Percentiles rank a stretch among this genome's conserved stretches.
These are phyloP conservation scores for Daedaleopsis nitida DNA, from an alignment of 768 basidiomycete genomes.

Conservation along the genomic window DNA sequence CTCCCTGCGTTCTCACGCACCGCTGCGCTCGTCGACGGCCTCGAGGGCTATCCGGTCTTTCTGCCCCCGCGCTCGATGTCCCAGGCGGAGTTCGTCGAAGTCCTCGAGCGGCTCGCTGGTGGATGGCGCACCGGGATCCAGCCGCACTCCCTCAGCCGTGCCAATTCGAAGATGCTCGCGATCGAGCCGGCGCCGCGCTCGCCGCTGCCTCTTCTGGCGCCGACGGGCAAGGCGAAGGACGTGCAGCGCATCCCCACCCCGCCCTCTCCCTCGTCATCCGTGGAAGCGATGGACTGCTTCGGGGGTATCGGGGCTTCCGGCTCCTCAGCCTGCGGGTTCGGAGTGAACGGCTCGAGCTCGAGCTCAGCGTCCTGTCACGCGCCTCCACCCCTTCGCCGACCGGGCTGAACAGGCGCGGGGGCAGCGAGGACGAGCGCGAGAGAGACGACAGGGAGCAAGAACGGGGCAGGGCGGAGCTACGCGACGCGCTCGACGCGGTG, in stretches of 20 bases:
- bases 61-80: slow-evolving; percentile 86
- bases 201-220: slow-evolving; percentile 5
- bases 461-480: slow-evolving; percentile 44
- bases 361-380: slow-evolving; percentile 16
- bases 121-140: slow-evolving; percentile 73
- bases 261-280: background rate
- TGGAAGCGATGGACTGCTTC: slow-evolving; percentile 29
- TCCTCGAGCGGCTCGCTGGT: slow-evolving; percentile 75
- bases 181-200: slow-evolving; percentile 39
- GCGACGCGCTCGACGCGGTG: slow-evolving; percentile 62
- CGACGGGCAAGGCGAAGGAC: slow-evolving; percentile 24
- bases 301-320: slow-evolving; percentile 30
- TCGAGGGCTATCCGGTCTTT: slow-evolving; percentile 90
- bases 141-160: slow-evolving; percentile 49
- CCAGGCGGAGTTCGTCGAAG: slow-evolving; percentile 87
- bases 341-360: slow-evolving; percentile 22
- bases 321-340: slow-evolving; percentile 10
- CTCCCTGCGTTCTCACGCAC: slow-evolving; percentile 67
- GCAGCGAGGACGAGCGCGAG: slow-evolving; percentile 12
- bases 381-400: slow-evolving; percentile 3
- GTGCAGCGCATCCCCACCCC: slow-evolving; percentile 26
- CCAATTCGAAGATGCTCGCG: slow-evolving; percentile 46
- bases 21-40: slow-evolving; percentile 71
- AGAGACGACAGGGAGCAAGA: slow-evolving; percentile 17
- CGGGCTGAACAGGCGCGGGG: background rate